Conservation (phyloP, 176 grass and related monocot species). For the Stipa capillata region DNA sequence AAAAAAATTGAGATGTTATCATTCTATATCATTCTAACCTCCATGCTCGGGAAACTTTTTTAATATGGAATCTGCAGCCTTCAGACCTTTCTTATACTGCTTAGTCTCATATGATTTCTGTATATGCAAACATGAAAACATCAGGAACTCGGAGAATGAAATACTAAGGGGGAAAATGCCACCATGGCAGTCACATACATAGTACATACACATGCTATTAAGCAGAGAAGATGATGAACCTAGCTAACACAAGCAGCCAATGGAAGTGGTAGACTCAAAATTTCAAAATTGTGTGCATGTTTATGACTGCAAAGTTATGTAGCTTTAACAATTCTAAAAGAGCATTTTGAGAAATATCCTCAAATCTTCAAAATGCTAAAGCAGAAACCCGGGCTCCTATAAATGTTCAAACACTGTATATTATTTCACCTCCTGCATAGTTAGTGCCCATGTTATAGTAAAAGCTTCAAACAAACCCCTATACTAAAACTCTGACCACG, state of each 20-base stretch:
- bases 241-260: too few species aligned
- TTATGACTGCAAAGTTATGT: neutral
- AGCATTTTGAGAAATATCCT: neutral
- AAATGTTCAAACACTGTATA: neutral
- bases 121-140: conserved; percentile 16
- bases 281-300: neutral
- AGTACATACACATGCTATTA: neutral
- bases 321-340: neutral
- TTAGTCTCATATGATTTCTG: conserved; percentile 99
- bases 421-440: neutral
- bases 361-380: neutral
- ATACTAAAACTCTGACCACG: neutral
- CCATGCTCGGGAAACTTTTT: conserved; percentile 99
- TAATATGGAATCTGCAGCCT: conserved; percentile 95
- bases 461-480: neutral
- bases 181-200: neutral
- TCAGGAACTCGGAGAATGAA: neutral
- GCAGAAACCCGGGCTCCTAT: neutral
- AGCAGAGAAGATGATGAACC: too few species aligned
- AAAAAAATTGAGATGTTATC: neutral
- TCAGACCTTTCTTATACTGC: conserved; percentile 97
- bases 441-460: neutral
- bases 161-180: neutral
- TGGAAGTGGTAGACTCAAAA: neutral
- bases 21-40: conserved; percentile 66